These are phyloP conservation scores for Pezicula rhizophila DNA, from an alignment of 2,329 filamentous ascomycete genomes.

Conservation along the genomic window DNA sequence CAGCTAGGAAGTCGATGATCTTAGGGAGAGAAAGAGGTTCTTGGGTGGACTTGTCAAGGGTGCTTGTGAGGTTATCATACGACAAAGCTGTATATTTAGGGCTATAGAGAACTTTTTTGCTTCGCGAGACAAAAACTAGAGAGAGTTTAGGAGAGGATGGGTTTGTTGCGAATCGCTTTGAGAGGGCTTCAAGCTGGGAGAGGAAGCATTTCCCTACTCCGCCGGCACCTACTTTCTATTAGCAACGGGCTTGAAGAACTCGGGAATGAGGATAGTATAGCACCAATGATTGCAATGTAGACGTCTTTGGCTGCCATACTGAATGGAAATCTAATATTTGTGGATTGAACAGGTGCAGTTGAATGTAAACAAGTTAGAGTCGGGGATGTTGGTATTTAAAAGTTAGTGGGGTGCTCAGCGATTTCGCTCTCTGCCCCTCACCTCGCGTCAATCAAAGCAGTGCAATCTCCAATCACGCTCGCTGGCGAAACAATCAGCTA, in stretches of 20 bases:
- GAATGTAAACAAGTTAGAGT: background rate
- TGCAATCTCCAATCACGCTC: no score
- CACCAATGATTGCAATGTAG: slow-evolving; percentile 40
- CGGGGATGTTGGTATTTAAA: no score
- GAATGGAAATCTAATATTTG: background rate
- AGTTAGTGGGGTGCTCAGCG: no score
- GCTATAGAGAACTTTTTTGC: slow-evolving; percentile 74
- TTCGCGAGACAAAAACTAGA: slow-evolving; percentile 80
- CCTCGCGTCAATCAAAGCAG: no score
- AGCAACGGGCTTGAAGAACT: slow-evolving; percentile 13
- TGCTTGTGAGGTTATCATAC: slow-evolving; percentile 53
- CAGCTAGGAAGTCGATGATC: slow-evolving; percentile 70
- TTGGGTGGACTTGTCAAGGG: slow-evolving; percentile 58
- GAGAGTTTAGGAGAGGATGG: slow-evolving; percentile 48
- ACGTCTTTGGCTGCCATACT: slow-evolving; percentile 29
- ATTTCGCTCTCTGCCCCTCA: no score
- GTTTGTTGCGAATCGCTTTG: slow-evolving; percentile 54
- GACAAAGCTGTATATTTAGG: slow-evolving; percentile 64
- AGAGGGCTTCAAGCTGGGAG: slow-evolving; percentile 66
- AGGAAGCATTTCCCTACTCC: slow-evolving; percentile 92
- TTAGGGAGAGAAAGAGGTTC: slow-evolving; percentile 62
- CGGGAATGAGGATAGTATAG: slow-evolving; percentile 7
- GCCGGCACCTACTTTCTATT: slow-evolving; percentile 61
- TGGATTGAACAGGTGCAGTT: background rate
- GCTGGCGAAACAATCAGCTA: no score